Evolutionary conservation across 1,284 basidiomycete genomes (phyloP), one percentile per base, ranked within the genome.

Genomic region (Trametes versicolor): DNA sequence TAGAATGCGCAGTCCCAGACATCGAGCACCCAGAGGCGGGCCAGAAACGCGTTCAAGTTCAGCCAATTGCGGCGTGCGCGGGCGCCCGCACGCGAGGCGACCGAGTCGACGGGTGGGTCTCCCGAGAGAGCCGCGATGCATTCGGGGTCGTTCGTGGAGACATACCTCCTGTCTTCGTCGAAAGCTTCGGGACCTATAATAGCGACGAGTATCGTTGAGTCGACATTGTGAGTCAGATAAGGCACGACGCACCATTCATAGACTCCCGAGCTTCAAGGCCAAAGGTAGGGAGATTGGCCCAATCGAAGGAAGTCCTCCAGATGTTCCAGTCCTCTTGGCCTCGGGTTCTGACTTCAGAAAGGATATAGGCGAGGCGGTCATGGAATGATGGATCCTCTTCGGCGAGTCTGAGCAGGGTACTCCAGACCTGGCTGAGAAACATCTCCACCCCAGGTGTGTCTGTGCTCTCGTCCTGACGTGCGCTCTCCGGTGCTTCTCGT

Each of bases 11-110:
- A 4, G 23, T 54, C 25, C 52, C 29, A 21, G 5, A 41, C 37
- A 10, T 9, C 52, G 10, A 17, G 23, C 13, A 23, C 36, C 52
- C 52, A 54, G 1, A 54, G 52, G 36, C n/a, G 34, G 12, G 52
- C 52, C 10, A 39, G 34, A 21, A 54, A 54, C 4, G 34, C 32
- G 37, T 54, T 54, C 36, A 54, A 2, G 36, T 54, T 54, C 21
- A 54, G 52, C 52, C 52, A 54, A 4, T 25, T 6, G 4, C 2
- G 2, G 37, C 52, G 52, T 6, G 52, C 52, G 12, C 21, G 21
- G 25, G 34, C 52, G 36, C 36, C n/a, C 23, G 13, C 37, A 12
- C 23, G 52, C 52, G 25, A 25, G 4, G 25, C 52, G 21, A 21
- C 10, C 3, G 52, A 54, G 23, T 17, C 23, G 21, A 21, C n/a